phyloP scores from a whole-genome alignment of 352 stramenopile species.

The Pythium apleroticum region DNA sequence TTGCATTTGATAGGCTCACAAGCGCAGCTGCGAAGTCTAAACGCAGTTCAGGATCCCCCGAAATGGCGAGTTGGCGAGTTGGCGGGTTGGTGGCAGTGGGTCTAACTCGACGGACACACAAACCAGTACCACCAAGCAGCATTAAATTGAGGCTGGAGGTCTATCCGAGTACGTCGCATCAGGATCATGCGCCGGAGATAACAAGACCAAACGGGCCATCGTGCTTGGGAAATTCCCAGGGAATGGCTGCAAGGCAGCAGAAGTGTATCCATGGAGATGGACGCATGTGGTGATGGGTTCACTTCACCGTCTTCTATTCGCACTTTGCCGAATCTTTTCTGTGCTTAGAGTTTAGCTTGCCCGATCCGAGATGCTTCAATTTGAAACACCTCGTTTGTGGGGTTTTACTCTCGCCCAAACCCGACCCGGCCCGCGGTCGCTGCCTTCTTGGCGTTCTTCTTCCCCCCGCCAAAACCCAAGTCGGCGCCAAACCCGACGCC shows the following conservation, averaged over 20 bases:
- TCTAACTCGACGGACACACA: background rate
- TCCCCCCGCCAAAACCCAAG: conserved; percentile 6
- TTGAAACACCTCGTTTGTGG: conserved; percentile 2
- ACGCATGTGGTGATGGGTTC: background rate
- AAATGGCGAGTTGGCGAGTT: background rate
- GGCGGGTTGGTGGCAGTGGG: background rate
- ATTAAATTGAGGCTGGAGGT: too few species aligned
- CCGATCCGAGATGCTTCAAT: conserved; percentile 5
- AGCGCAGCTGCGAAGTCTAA: background rate
- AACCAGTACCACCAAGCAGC: too few species aligned
- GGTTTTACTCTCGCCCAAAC: conserved; percentile 8
- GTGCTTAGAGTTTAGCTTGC: background rate
- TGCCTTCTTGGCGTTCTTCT: background rate
- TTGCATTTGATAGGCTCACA: conserved; percentile 4
- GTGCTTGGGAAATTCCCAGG: too few species aligned
- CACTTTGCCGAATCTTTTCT: conserved; percentile 5
- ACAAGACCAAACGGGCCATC: too few species aligned
- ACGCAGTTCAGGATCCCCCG: background rate
- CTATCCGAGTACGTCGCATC: too few species aligned
- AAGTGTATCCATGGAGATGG: background rate
- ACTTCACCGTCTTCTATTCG: conserved; percentile 9
- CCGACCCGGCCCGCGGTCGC: background rate
- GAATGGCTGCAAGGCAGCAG: too few species aligned
- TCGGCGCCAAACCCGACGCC: background rate
- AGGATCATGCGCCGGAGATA: too few species aligned